phyloP scores from a whole-genome alignment of 495 filamentous ascomycete species.

The Cercophora scortea region DNA sequence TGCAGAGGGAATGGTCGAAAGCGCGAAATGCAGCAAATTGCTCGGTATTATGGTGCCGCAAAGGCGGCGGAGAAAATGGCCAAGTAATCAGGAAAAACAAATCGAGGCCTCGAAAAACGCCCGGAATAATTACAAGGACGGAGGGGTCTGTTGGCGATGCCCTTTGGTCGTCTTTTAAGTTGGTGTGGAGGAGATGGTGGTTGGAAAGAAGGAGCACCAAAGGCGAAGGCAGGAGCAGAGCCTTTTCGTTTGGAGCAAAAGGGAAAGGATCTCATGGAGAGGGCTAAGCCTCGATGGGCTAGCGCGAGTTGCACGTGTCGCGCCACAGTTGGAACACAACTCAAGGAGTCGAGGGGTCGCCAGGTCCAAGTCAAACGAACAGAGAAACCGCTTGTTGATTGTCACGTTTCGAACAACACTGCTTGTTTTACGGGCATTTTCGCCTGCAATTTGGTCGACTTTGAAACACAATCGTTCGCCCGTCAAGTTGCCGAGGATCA shows the following conservation, averaged over 20 bases:
- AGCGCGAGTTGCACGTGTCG: constrained; percentile 18
- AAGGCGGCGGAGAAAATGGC: not conserved
- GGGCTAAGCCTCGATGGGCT: constrained; percentile 10
- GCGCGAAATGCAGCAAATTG: constrained; percentile 1
- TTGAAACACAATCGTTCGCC: no score
- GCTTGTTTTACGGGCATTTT: no score
- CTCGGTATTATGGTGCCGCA: constrained; percentile 13
- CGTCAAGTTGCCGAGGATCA: no score
- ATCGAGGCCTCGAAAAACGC: constrained; percentile 12
- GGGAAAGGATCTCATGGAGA: constrained; percentile 8
- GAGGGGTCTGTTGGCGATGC: constrained; percentile 6
- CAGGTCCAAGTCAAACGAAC: no score
- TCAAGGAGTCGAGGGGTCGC: no score
- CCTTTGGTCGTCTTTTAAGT: not conserved
- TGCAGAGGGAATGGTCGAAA: not conserved
- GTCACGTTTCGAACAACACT: no score
- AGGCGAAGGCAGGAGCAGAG: constrained; percentile 19
- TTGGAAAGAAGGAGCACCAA: constrained; percentile 15
- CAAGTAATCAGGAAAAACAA: constrained; percentile 8
- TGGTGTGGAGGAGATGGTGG: not conserved
- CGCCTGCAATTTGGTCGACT: no score
- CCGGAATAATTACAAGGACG: constrained; percentile 19
- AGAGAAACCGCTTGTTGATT: no score
- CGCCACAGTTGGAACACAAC: constrained; percentile 8
- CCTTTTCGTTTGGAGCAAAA: constrained; percentile 16